Evolutionary conservation across 1,139 yeast species (phyloP), one percentile per base, ranked within the genome.

Genomic region (Meyerozyma elateridarum): DNA sequence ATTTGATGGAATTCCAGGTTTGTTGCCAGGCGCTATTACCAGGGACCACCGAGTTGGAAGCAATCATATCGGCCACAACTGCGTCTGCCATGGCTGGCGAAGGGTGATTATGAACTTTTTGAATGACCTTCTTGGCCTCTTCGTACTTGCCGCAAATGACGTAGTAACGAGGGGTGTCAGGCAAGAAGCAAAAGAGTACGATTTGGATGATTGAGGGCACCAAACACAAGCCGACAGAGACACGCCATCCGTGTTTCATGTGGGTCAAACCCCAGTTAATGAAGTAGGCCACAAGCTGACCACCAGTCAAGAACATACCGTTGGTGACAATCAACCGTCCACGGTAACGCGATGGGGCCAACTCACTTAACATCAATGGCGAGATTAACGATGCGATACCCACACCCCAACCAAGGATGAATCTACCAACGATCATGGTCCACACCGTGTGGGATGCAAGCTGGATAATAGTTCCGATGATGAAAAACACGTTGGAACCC

Each of bases 371-470:
- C 71, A 85, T 88, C 38, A 89, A 66, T 2, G 97, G 97, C 12
- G 96, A 85, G 35, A 87, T 80, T 34, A 89, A 67, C 3, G 96
- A 85, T 0, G 96, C 97, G 37, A 85, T 74, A 42, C 98, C 98
- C 16, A 89, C 96, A 45, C 95, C 98, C 61, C 85, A 83, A 15
- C 98, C 98, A 79, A 89, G 84, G 31, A 89, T 66, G 46, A 89
- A 82, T 54, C 97, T 73, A 24, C 97, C 98, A 7, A 64, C 79
- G 44, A 85, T 80, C 96, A 91, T 89, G 28, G 84, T 79, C 95
- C 96, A 87, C 33, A 87, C 81, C 3, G 79, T 67, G 34, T 76
- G 73, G 4, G 96, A 77, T 15, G 79, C 85, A 37, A 89, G 74
- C 59, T 89, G 97, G 41, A 88, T 64, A 29, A 76, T 73, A 15